Percentiles rank a stretch among this genome's conserved stretches.
phyloP scores from a whole-genome alignment of 2,329 filamentous ascomycete species.

The Fonsecaea pedrosoi region DNA sequence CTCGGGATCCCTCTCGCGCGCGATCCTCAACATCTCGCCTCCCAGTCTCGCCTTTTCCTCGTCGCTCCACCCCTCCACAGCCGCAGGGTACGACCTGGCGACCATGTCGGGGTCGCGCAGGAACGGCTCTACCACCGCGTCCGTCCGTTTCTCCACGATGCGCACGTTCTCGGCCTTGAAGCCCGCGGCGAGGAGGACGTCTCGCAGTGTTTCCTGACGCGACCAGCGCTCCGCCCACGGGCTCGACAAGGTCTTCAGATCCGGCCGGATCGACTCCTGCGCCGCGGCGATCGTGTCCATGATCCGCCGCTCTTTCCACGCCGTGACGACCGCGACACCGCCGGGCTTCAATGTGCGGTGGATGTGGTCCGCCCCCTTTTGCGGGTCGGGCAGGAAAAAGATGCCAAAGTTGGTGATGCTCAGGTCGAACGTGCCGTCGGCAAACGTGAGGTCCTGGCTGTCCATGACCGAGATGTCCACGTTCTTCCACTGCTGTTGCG shows the following conservation, averaged over 20 bases:
- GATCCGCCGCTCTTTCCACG: slow-evolving; percentile 30
- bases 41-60: slow-evolving; percentile 16
- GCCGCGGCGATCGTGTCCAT: slow-evolving; percentile 18
- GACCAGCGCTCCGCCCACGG: slow-evolving; percentile 23
- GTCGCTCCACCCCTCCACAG: slow-evolving; percentile 17
- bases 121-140: slow-evolving; percentile 13
- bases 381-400: slow-evolving; percentile 36
- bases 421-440: slow-evolving; percentile 24
- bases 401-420: slow-evolving; percentile 36
- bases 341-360: slow-evolving; percentile 36
- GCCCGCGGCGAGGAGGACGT: slow-evolving; percentile 8
- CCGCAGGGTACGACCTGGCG: slow-evolving; percentile 9
- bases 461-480: slow-evolving; percentile 33
- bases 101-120: slow-evolving; percentile 12
- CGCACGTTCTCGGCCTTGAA: slow-evolving; percentile 15
- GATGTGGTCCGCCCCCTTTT: slow-evolving; percentile 31
- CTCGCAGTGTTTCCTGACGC: slow-evolving; percentile 15
- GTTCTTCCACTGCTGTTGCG: slow-evolving; percentile 13
- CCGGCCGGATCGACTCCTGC: slow-evolving; percentile 15
- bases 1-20: slow-evolving; percentile 7
- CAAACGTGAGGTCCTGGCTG: slow-evolving; percentile 27
- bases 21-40: slow-evolving; percentile 13
- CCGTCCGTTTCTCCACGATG: slow-evolving; percentile 20
- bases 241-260: background rate
- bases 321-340: slow-evolving; percentile 32